A percentile compares a stretch with the other conserved stretches of the same genome.
phyloP scores from a whole-genome alignment of 305 asterid species.

The Withania somnifera region DNA sequence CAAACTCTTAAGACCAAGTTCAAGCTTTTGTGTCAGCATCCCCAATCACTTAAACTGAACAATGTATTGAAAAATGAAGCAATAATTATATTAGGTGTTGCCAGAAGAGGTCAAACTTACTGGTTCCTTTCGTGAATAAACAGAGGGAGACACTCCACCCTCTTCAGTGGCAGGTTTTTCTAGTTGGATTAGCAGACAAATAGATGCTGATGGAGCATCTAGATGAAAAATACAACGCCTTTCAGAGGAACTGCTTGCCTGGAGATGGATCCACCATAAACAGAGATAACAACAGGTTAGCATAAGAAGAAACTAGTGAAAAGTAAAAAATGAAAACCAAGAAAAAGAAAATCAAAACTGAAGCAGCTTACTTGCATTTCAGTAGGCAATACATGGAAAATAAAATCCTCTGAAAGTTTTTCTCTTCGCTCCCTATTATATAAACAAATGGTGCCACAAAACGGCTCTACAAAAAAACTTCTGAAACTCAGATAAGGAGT shows the following conservation, averaged over 20 bases:
- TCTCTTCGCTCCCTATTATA: conserved; percentile 99
- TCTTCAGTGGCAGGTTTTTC: conserved; percentile 99
- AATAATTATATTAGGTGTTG: conserved; percentile 9
- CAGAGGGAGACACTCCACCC: conserved; percentile 97
- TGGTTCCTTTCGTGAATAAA: conserved; percentile 98
- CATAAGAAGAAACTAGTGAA: conserved; percentile 7
- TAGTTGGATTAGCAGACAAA: conserved; percentile 91
- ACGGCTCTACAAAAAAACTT: conserved; percentile 91
- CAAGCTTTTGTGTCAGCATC: not conserved
- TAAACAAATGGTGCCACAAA: conserved; percentile 91
- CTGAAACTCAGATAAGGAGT: conserved; percentile 42
- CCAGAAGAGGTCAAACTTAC: conserved; percentile 36
- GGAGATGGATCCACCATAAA: conserved; percentile 21
- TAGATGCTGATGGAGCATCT: conserved; percentile 96
- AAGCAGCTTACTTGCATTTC: conserved; percentile 65
- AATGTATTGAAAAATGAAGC: not conserved
- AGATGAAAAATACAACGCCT: conserved; percentile 75
- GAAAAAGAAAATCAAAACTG: conserved; percentile 7
- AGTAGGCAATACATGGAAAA: conserved; percentile 59
- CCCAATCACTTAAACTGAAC: not conserved
- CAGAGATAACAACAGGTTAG: not conserved
- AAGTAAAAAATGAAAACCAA: not conserved
- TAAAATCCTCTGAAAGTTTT: conserved; percentile 94
- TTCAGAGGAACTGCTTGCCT: conserved; percentile 59
- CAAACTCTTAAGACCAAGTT: not conserved